Base-by-base conservation (phyloP, 2,329 filamentous ascomycete genomes). In the Aurifilum marmelostoma region DNA sequence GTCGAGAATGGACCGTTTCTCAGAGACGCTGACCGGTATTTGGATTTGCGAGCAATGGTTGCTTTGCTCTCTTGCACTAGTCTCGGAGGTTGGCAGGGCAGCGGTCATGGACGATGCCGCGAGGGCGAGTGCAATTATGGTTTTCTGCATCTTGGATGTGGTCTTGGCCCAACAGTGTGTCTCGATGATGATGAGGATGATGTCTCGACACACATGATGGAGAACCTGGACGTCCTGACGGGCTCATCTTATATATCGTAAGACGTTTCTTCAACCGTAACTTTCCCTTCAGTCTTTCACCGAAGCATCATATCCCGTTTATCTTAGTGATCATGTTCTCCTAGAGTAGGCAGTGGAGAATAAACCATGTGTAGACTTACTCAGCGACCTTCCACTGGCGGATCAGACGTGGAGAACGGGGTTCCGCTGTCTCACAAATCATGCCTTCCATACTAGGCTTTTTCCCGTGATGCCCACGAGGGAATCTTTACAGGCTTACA, bases 21-120 rank as follows among this genome's bases (percentile, higher is more conserved):
- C 74, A 16, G 65, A 72, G 21, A 77, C 73, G 12, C 72, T 71
- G 41, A 77, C 62, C 18, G 75, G 76, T n/a, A 77, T 74, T 11
- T 72, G 65, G 21, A 77, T 27, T 14, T 76, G 75, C 56, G 59
- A 71, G 67, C 75, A 77, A 39, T 9, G 18, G 1, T 9, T 34
- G 34, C 8, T 11, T 16, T 24, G 4, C n/a, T 3, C 52, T 29
- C 9, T 61, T 47, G 14, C 27, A 43, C 18, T 70, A 69, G 14
- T 54, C 56, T 27, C 62, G 43, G 32, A 65, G 39, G 29, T 65
- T 60, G 62, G 67, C 63, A 43, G 69, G 64, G 59, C 65, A 29
- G 67, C 72, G 39, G n/a, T 8, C 34, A 34, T 24, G n/a, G 60
- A 11, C 9, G n/a, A n/a, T n/a, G 47, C 41, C 32, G 58, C 63